Base-by-base conservation (phyloP, 768 basidiomycete species). In the Lentinula lateritia region DNA sequence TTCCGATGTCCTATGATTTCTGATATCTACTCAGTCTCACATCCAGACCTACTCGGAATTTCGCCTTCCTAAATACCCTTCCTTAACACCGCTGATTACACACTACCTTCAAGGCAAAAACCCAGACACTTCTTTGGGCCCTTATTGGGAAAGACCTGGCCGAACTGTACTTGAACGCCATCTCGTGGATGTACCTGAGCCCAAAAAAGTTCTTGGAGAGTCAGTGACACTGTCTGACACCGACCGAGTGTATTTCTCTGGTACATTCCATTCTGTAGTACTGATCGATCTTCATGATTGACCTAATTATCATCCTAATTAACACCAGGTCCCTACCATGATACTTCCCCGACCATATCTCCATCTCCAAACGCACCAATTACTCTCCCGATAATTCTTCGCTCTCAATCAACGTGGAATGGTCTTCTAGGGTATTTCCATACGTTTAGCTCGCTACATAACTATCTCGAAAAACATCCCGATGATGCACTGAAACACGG, bases 141-240 rank as follows among this genome's bases (percentile, higher is more conserved):
- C 85, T 1, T 83, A 92, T 68, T 94, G 91, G 82, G 82, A 93
- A 66, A 85, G 88, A 35, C 92, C 93, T 0, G 93, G 93, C 15
- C 80, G 93, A 12, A 83, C 82, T 0, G 87, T 93, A 63, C 79
- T 94, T 23, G 87, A 90, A 60, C 78, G 78, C 6, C 84, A 90
- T 67, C 81, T 94, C 2, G 77, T 85, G 6, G 83, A 84, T 34
- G 80, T 94, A n/a, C 89, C 87, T 0, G 78, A 81, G 46, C 83
- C 87, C 2, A 66, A 65, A 0, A 62, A 66, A 8, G 65, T 78
- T 52, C 66, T 74, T 46, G 50, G 54, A 60, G 28, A 50, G 32
- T 28, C 56, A 28, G 74, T 74, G 5, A 71, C 68, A 41, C 69
- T 69, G 0, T 77, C 83, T 56, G 69, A 68, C 35, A 76, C 84